phyloP scores from a whole-genome alignment of 2,329 filamentous ascomycete species.

The Cercospora zeae-maydis region DNA sequence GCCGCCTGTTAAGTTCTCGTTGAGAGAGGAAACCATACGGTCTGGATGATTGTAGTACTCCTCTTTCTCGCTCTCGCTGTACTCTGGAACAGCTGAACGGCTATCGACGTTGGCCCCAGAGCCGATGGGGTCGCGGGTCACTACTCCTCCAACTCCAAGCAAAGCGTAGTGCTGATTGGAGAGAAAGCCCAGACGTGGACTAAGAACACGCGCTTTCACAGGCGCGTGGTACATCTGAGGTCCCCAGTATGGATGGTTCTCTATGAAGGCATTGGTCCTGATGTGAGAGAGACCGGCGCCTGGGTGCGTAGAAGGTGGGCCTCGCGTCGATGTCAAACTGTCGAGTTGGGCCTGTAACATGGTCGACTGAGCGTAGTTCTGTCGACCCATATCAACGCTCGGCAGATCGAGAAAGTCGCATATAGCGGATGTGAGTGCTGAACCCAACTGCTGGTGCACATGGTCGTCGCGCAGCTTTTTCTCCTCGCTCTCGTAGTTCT shows the following conservation, averaged over 20 bases:
- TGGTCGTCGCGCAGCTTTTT: conserved; percentile 47
- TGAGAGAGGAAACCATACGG: conserved; percentile 38
- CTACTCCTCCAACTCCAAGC: conserved; percentile 47
- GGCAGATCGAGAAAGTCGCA: conserved; percentile 55
- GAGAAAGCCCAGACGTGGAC: conserved; percentile 41
- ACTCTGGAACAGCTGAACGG: neutral
- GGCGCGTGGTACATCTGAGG: conserved; percentile 54
- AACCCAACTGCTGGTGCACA: conserved; percentile 45
- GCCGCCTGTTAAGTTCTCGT: conserved; percentile 48
- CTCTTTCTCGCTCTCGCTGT: conserved; percentile 29
- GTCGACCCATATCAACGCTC: conserved; percentile 13
- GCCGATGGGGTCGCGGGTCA: conserved; percentile 28
- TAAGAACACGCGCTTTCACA: conserved; percentile 56
- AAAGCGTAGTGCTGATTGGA: conserved; percentile 36
- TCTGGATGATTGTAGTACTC: conserved; percentile 42
- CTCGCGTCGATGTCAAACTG: conserved; percentile 27
- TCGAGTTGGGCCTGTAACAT: conserved; percentile 25
- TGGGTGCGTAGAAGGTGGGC: conserved; percentile 61
- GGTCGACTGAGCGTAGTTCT: conserved; percentile 5
- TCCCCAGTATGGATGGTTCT: conserved; percentile 60
- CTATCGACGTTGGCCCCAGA: neutral
- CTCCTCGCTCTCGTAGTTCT: conserved; percentile 30
- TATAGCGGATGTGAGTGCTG: conserved; percentile 52
- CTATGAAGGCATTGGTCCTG: conserved; percentile 52
- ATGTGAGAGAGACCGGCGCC: conserved; percentile 62